Percentiles rank a stretch among this genome's conserved stretches.
Conservation (phyloP, 2,329 filamentous ascomycete genomes). For the Alternaria solani region DNA sequence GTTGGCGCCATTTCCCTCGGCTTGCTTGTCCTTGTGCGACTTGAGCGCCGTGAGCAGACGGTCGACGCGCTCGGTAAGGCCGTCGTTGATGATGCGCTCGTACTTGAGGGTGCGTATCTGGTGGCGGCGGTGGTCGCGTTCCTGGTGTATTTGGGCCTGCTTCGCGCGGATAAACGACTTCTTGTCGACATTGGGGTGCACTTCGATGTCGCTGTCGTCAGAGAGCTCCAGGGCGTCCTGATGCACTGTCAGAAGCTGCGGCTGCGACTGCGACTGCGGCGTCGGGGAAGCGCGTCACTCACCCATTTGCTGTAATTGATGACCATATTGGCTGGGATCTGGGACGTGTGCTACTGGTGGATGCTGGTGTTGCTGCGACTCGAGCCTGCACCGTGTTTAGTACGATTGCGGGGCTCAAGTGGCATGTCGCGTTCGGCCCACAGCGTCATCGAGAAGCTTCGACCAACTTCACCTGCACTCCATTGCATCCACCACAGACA, state of each 20-base stretch:
- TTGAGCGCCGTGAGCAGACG: slow-evolving; percentile 77
- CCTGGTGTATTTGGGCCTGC: slow-evolving; percentile 94
- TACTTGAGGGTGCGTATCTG: slow-evolving; percentile 93
- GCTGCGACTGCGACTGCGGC: background rate
- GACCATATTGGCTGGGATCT: slow-evolving; percentile 54
- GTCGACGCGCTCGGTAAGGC: slow-evolving; percentile 83
- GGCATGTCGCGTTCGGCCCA: slow-evolving; percentile 22
- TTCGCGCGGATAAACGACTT: slow-evolving; percentile 98
- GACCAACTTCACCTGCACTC: slow-evolving; percentile 27
- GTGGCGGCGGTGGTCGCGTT: slow-evolving; percentile 82
- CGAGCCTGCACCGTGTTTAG: slow-evolving; percentile 19
- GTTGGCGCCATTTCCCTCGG: slow-evolving; percentile 52
- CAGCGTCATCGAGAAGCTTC: slow-evolving; percentile 34
- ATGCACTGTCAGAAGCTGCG: slow-evolving; percentile 16
- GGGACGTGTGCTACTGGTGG: slow-evolving; percentile 9
- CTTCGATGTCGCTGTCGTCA: slow-evolving; percentile 97
- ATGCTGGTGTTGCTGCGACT: slow-evolving; percentile 23
- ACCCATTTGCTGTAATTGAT: slow-evolving; percentile 79
- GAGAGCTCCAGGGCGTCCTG: slow-evolving; percentile 93
- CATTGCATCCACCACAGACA: background rate
- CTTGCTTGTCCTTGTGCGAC: slow-evolving; percentile 67
- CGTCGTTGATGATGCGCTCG: slow-evolving; percentile 91
- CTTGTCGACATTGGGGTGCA: slow-evolving; percentile 99
- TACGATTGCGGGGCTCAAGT: slow-evolving; percentile 26
- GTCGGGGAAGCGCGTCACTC: slow-evolving; percentile 30